phyloP scores from a whole-genome alignment of 2,329 filamentous ascomycete genomes.

The Talaromyces sp. region DNA sequence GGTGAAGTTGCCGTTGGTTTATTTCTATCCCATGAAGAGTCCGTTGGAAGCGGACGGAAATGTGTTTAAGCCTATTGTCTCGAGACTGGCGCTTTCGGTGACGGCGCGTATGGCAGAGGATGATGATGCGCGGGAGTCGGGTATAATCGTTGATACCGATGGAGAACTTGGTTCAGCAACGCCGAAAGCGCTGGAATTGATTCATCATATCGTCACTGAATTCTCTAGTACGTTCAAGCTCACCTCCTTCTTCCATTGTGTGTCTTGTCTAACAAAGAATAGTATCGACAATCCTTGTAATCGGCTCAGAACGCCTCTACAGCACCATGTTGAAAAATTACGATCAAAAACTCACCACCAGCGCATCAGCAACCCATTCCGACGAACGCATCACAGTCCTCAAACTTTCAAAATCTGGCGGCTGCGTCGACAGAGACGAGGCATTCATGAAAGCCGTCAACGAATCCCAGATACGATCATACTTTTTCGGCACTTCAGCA shows the following conservation, averaged over 20 bases:
- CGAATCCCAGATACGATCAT: constrained; percentile 77
- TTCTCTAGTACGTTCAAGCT: constrained; percentile 52
- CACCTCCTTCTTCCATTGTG: no score
- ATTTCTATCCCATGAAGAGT: constrained; percentile 74
- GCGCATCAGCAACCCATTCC: constrained; percentile 42
- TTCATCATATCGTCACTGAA: constrained; percentile 73
- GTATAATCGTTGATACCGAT: constrained; percentile 82
- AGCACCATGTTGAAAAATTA: constrained; percentile 71
- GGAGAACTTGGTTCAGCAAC: constrained; percentile 64
- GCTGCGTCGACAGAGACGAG: constrained; percentile 72
- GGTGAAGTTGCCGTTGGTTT: constrained; percentile 86
- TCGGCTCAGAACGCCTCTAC: constrained; percentile 74
- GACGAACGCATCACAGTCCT: constrained; percentile 72
- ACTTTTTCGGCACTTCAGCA: constrained; percentile 77
- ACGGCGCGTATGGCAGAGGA: constrained; percentile 76
- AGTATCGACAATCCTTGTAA: constrained; percentile 75
- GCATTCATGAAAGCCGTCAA: constrained; percentile 68
- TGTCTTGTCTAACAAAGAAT: not conserved
- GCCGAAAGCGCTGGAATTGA: constrained; percentile 64
- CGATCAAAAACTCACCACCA: constrained; percentile 46
- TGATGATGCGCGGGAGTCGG: constrained; percentile 63
- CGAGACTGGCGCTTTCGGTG: constrained; percentile 72
- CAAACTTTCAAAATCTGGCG: constrained; percentile 77
- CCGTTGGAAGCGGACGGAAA: constrained; percentile 66
- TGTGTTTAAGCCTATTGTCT: constrained; percentile 70